Percentiles rank a stretch among this genome's conserved stretches.
Evolutionary conservation across 768 basidiomycete species (phyloP).

Genomic region (Hortiboletus campestris): DNA sequence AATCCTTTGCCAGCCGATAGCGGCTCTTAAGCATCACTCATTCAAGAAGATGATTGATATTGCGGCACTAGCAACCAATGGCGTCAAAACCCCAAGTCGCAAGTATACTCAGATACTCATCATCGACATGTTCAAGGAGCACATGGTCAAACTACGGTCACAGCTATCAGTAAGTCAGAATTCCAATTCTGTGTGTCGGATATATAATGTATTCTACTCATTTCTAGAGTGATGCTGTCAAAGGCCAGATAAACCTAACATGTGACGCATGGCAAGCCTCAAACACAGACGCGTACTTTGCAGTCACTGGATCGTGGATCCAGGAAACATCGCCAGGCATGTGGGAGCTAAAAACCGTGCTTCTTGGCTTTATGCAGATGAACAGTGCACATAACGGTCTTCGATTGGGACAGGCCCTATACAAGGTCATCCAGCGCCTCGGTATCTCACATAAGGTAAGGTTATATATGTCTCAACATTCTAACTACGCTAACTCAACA

Average conservation of each 20-base stretch:
- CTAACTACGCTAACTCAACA: conserved; percentile 2
- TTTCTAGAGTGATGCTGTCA: not conserved
- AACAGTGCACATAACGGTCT: conserved; percentile 39
- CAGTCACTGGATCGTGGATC: not conserved
- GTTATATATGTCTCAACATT: not conserved
- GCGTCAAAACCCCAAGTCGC: too few species aligned
- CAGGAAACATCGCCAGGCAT: fast-evolving
- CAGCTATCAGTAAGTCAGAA: not conserved
- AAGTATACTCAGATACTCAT: not conserved
- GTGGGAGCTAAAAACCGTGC: conserved; percentile 8
- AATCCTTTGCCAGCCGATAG: too few species aligned
- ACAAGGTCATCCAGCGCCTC: conserved; percentile 29
- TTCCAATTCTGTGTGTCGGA: too few species aligned
- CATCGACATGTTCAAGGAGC: not conserved
- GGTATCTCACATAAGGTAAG: conserved; percentile 33
- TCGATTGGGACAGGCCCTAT: conserved; percentile 39
- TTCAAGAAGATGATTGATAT: too few species aligned
- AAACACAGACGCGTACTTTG: not conserved
- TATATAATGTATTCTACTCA: too few species aligned
- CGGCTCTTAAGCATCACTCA: too few species aligned
- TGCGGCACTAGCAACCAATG: too few species aligned
- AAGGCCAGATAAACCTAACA: not conserved
- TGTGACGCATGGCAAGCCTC: conserved; percentile 8
- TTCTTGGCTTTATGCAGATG: conserved; percentile 37
- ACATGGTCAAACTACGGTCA: not conserved